These are phyloP conservation scores for Mortierella claussenii DNA, from an alignment of 192 early-diverging fungal genomes.

Conservation along the genomic window DNA sequence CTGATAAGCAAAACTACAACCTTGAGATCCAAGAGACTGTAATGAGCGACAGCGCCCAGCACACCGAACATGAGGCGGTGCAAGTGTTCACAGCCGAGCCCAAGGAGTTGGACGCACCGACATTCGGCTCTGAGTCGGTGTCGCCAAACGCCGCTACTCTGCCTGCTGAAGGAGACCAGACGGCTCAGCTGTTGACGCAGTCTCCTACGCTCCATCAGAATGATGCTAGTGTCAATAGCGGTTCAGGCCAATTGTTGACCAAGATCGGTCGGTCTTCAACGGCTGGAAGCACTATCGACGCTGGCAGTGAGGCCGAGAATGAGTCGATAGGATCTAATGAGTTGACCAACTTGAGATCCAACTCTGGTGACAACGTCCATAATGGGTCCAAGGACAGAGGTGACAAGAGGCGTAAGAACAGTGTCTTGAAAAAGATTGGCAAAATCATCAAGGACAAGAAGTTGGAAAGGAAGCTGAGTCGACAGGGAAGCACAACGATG, in stretches of 20 bases:
- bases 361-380: background rate
- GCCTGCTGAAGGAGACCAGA: background rate
- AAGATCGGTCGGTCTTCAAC: slow-evolving; percentile 26
- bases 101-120: background rate
- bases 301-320: slow-evolving; percentile 19
- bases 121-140: slow-evolving; percentile 15
- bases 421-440: slow-evolving; percentile 49
- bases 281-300: slow-evolving; percentile 7
- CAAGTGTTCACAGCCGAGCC: slow-evolving; percentile 1
- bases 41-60: background rate
- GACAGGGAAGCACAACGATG: slow-evolving; percentile 24
- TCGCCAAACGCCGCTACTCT: slow-evolving; percentile 3
- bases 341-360: background rate
- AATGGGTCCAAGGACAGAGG: no score
- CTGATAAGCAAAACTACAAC: background rate
- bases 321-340: slow-evolving; percentile 23
- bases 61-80: no score
- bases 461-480: slow-evolving; percentile 21
- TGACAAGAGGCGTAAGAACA: slow-evolving; percentile 31
- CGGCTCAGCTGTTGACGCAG: background rate
- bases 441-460: slow-evolving; percentile 40
- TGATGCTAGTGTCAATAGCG: slow-evolving; percentile 12
- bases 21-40: slow-evolving; percentile 12
- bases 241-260: slow-evolving; percentile 5
- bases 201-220: slow-evolving; percentile 33